Evolutionary conservation across 805 yeast genomes (phyloP), one percentile per base, ranked within the genome.

Genomic region (Saccharomyces jurei): DNA sequence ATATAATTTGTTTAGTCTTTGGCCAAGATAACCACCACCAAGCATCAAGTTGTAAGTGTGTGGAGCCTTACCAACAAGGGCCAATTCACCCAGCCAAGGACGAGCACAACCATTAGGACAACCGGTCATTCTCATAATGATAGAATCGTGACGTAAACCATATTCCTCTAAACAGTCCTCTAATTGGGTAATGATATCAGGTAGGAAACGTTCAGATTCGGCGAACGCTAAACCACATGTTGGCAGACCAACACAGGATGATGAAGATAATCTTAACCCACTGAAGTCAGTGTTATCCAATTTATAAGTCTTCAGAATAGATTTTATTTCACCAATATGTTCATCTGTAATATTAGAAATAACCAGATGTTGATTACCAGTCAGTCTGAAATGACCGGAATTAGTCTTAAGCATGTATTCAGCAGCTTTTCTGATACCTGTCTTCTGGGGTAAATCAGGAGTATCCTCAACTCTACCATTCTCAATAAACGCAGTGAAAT

Each of bases 171-270:
- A 77, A 22, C 89, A 83, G n/a, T 76, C 81, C 72, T 92, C 98
- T 56, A 92, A 74, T 73, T 90, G 89, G 58, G 85, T 71, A 61
- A 92, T 81, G 63, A 92, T 78, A 50, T 78, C 84, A 8, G 98
- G 98, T 64, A 92, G 77, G 55, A 74, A 77, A 69, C 98, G 84
- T 76, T 92, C 98, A 53, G 96, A 86, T 75, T 92, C 98, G 32
- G 98, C 98, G 97, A 92, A 90, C 21, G 98, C 98, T 67, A 92
- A 81, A 62, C 98, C 98, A 82, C 98, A 92, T 1, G 98, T 92
- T 62, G 98, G 98, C 81, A 92, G 84, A 1, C 97, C 97, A 56
- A 92, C 98, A 81, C 98, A 92, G 0, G 98, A 96, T 27, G 96
- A 90, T 6, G 97, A 89, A 9, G 96, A 86, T 55, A 89, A 78